Base-by-base conservation (phyloP, 2,329 filamentous ascomycete genomes). In the Clarireedia homoeocarpa region DNA sequence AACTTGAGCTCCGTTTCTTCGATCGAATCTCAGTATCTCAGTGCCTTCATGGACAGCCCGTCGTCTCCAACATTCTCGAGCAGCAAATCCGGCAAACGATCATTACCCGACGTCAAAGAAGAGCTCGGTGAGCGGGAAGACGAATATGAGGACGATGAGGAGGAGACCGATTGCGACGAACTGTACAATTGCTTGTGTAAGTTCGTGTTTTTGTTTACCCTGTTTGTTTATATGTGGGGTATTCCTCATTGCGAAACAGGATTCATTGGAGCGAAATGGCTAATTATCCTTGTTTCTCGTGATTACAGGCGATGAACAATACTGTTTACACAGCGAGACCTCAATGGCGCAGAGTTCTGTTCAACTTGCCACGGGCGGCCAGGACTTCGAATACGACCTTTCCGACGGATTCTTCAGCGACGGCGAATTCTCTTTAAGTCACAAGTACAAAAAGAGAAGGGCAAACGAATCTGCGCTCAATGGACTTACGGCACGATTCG, bases 101-200 rank as follows among this genome's bases (percentile, higher is more conserved):
- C 78, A 52, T 76, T 96, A 59, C 87, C 89, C 15, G 88, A 94
- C 65, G 87, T 96, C 20, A 82, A 91, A 66, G 91, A 96, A 70
- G 91, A 95, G 66, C 84, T 87, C 2, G 73, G 84, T 44, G 87
- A 91, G 69, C 80, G 79, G 53, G 87, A 87, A 23, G 77, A 79
- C 53, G 75, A 77, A 50, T 72, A 78, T 58, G 73, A 78, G 45
- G 48, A 46, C 7, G 26, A 54, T 4, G 46, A 36, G 6, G 52
- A 54, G 39, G 9, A 49, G 23, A 26, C 14, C 6, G 48, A 56
- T 45, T 72, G 73, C 48, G 72, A 77, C 51, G 73, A 75, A 47
- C 73, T 84, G 44, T 83, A 84, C 65, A 77, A 84, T 66, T 92
- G 88, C 71, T 79, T 89, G 66, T 90, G 89, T 91, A 83, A 73